Evolutionary conservation across 345 rosid species (phyloP).

Genomic region (Arabidopsis thaliana): TAIR10.1 NC_003070.9:29622501-29623000

Average conservation of each 20-base stretch:
- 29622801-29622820: neutral
- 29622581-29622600: slow-evolving; percentile 38
- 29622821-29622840: slow-evolving; percentile 1
- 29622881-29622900: neutral
- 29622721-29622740: neutral
- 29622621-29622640: neutral
- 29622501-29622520: neutral
- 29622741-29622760: neutral
- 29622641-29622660: slow-evolving; percentile 6
- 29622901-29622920: neutral
- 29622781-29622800: neutral
- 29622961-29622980: slow-evolving; percentile 10
- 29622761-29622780: slow-evolving; percentile 12
- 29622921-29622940: neutral
- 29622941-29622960: neutral
- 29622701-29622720: neutral
- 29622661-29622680: neutral
- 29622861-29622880: neutral
- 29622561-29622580: slow-evolving; percentile 35
- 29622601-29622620: slow-evolving; percentile 28
- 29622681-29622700: neutral
- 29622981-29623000: slow-evolving; percentile 63
- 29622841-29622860: neutral
- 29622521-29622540: slow-evolving; percentile 1
- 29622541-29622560: neutral